Evolutionary conservation across 441 rosid species (phyloP).

Genomic region (Pelargonium fulgidum): DNA sequence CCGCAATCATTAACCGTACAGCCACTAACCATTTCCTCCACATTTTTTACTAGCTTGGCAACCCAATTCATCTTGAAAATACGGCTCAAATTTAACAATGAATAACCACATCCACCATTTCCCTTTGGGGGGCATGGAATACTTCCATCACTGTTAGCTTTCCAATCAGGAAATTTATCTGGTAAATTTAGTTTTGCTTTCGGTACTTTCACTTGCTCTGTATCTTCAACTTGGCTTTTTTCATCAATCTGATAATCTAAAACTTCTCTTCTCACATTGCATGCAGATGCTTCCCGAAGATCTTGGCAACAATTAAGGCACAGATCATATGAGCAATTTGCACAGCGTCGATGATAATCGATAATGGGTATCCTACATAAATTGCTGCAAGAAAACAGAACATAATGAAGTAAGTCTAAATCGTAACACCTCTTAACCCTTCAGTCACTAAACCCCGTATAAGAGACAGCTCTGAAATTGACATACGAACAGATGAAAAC

Average conservation of each 20-base stretch:
- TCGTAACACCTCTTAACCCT: not conserved
- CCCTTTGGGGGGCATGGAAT: conserved; percentile 84
- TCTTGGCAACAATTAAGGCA: conserved; percentile 94
- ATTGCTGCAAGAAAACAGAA: conserved; percentile 55
- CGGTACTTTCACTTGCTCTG: conserved; percentile 24
- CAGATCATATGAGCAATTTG: conserved; percentile 70
- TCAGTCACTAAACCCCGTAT: conserved; percentile 6
- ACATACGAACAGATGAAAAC: not conserved
- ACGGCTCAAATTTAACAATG: conserved; percentile 59
- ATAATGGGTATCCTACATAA: conserved; percentile 81
- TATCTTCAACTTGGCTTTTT: conserved; percentile 29
- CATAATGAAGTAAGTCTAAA: conserved; percentile 3
- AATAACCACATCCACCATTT: conserved; percentile 72
- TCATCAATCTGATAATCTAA: conserved; percentile 28
- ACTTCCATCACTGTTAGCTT: conserved; percentile 69
- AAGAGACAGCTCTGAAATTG: conserved; percentile 1
- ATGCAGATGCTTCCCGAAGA: conserved; percentile 54
- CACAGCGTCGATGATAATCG: conserved; percentile 90
- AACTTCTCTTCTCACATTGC: conserved; percentile 23
- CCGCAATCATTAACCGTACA: conserved; percentile 49
- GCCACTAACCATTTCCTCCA: conserved; percentile 87
- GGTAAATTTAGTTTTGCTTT: conserved; percentile 42
- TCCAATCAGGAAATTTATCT: conserved; percentile 68
- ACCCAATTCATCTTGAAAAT: conserved; percentile 98
- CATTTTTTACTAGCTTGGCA: conserved; percentile 87